A percentile compares a stretch with the other conserved stretches of the same genome.
phyloP scores from a whole-genome alignment of 345 rosid species.

The Stellera chamaejasme region DNA sequence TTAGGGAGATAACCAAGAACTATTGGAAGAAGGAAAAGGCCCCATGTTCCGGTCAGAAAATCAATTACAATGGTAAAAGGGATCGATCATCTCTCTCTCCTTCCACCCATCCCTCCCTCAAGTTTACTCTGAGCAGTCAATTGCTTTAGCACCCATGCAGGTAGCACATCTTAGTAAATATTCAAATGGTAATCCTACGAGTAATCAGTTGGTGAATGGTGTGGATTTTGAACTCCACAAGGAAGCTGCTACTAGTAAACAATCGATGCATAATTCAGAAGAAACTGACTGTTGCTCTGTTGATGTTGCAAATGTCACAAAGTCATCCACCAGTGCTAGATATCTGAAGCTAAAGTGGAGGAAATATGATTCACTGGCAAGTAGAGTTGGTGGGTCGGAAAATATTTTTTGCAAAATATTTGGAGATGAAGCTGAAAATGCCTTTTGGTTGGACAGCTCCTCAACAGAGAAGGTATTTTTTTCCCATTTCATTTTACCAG shows the following conservation, averaged over 20 bases:
- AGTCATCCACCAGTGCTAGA: conserved; percentile 19
- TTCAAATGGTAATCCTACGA: conserved; percentile 34
- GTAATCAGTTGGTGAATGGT: conserved; percentile 19
- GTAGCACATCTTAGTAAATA: conserved; percentile 36
- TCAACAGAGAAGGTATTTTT: conserved; percentile 68
- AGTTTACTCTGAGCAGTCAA: conserved; percentile 47
- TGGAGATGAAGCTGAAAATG: conserved; percentile 47
- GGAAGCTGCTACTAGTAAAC: conserved; percentile 20
- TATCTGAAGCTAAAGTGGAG: conserved; percentile 70
- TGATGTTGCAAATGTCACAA: conserved; percentile 24
- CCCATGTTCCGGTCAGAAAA: conserved; percentile 19
- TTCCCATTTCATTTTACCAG: no score
- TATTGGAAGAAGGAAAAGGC: conserved; percentile 52
- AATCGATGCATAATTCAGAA: conserved; percentile 20
- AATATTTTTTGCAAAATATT: conserved; percentile 62
- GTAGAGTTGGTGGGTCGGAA: conserved; percentile 66
- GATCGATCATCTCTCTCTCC: background rate
- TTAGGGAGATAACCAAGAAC: conserved; percentile 61
- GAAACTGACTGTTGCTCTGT: conserved; percentile 25
- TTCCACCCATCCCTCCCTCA: background rate
- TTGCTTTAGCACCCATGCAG: conserved; percentile 74
- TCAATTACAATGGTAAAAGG: conserved; percentile 40
- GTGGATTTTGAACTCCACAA: conserved; percentile 19
- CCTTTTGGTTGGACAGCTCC: conserved; percentile 98
- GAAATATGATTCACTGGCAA: conserved; percentile 50